Percentiles rank a stretch among this genome's conserved stretches.
These are phyloP conservation scores for Paramecium primaurelia DNA, from an alignment of 73 alveolate genomes.

Conservation along the genomic window DNA sequence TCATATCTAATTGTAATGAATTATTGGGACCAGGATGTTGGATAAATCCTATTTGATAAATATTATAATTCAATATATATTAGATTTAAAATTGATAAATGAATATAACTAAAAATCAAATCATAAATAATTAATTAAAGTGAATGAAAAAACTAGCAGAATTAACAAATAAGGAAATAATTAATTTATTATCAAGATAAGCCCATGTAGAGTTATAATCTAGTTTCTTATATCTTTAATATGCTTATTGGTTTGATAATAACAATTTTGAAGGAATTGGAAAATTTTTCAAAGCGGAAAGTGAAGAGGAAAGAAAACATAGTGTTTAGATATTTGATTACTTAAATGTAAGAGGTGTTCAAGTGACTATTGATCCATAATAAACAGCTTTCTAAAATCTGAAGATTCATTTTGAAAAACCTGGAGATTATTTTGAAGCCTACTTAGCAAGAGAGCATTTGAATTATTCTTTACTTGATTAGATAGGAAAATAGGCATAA, in stretches of 20 bases:
- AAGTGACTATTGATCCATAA: not conserved
- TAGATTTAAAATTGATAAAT: not conserved
- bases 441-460: constrained; percentile 19
- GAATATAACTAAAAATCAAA: not conserved
- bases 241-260: constrained; percentile 16
- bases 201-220: not conserved
- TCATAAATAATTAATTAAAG: not conserved
- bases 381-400: not conserved
- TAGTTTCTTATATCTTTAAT: not conserved
- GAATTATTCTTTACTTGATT: not conserved
- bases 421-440: constrained; percentile 9
- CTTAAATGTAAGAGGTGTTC: not conserved
- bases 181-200: not conserved
- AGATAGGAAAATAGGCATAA: not conserved
- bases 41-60: not conserved
- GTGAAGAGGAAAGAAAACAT: constrained; percentile 18
- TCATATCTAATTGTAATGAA: not conserved
- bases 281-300: not conserved
- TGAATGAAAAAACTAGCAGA: not conserved
- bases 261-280: not conserved
- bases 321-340: not conserved
- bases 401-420: not conserved
- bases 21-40: not conserved
- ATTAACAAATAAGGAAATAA: not conserved
- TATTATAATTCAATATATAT: not conserved